Conservation (phyloP, 2,329 filamentous ascomycete genomes). For the Fusarium albidum region DNA sequence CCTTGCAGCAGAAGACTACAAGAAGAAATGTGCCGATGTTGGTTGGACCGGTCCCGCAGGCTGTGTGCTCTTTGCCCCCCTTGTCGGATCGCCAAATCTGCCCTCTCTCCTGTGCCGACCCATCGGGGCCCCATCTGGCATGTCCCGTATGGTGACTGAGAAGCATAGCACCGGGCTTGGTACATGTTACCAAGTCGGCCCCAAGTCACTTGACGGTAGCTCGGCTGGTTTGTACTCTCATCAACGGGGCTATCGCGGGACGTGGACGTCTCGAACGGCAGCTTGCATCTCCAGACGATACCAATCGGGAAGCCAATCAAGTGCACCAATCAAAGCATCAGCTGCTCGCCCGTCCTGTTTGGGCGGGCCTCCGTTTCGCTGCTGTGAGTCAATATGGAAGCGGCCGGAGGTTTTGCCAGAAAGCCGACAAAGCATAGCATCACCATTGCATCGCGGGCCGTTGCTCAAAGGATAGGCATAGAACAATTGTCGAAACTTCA, state of each 20-base stretch:
- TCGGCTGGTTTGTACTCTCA: slow-evolving; percentile 37
- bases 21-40: slow-evolving; percentile 31
- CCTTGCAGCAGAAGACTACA: slow-evolving; percentile 20
- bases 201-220: slow-evolving; percentile 38
- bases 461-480: slow-evolving; percentile 27
- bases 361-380: slow-evolving; percentile 27
- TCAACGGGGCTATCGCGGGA: slow-evolving; percentile 38
- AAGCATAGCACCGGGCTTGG: slow-evolving; percentile 34
- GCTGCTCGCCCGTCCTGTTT: slow-evolving; percentile 28
- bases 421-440: slow-evolving; percentile 28
- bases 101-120: slow-evolving; percentile 22
- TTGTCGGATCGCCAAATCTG: slow-evolving; percentile 35
- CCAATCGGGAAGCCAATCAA: slow-evolving; percentile 31
- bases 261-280: slow-evolving; percentile 41
- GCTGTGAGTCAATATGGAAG: slow-evolving; percentile 34
- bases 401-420: slow-evolving; percentile 23
- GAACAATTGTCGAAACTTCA: slow-evolving; percentile 37
- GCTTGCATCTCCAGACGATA: slow-evolving; percentile 41
- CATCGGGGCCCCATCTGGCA: slow-evolving; percentile 35
- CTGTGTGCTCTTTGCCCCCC: slow-evolving; percentile 27
- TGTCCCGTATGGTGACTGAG: slow-evolving; percentile 30
- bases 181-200: slow-evolving; percentile 36
- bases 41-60: slow-evolving; percentile 23
- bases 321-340: slow-evolving; percentile 31
- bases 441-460: slow-evolving; percentile 32